phyloP scores from a whole-genome alignment of 768 basidiomycete genomes.

The Naganishia onofrii region DNA sequence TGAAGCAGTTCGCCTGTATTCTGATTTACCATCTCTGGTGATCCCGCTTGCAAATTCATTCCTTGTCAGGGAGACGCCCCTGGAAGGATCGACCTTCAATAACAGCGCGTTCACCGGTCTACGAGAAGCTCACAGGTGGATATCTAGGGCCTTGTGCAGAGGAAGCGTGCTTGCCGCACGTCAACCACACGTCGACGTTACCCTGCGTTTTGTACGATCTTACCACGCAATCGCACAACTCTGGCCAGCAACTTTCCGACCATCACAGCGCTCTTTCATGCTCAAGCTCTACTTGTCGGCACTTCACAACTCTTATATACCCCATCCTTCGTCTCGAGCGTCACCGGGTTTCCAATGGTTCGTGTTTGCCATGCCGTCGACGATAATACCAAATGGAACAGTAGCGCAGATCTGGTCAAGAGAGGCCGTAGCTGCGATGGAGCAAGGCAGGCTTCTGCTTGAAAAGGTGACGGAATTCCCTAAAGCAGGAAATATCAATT shows the following conservation, averaged over 20 bases:
- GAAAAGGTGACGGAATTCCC: conserved; percentile 72
- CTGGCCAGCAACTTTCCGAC: conserved; percentile 78
- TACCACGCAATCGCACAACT: conserved; percentile 54
- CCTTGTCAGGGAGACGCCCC: conserved; percentile 25
- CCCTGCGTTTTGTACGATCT: conserved; percentile 45
- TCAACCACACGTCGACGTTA: conserved; percentile 41
- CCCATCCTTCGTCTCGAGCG: conserved; percentile 31
- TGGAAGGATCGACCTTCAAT: neutral
- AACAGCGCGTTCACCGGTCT: conserved; percentile 47
- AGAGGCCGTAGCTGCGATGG: conserved; percentile 65
- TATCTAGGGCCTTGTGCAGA: conserved; percentile 78
- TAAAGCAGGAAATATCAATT: conserved; percentile 72
- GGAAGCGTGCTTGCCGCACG: conserved; percentile 66
- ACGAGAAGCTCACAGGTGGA: conserved; percentile 79
- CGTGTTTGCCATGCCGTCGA: conserved; percentile 31
- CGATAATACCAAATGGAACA: conserved; percentile 15
- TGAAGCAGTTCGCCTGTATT: conserved; percentile 36
- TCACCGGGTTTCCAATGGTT: conserved; percentile 25
- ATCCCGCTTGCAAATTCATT: conserved; percentile 35
- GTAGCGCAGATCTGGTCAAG: conserved; percentile 59
- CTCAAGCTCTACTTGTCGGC: conserved; percentile 71
- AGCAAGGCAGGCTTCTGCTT: conserved; percentile 69
- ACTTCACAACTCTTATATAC: conserved; percentile 54
- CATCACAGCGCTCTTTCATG: conserved; percentile 70
- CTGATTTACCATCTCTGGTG: conserved; percentile 31